These are phyloP conservation scores for Scheffersomyces insectosa DNA, from an alignment of 1,139 yeast species.

Conservation along the genomic window DNA sequence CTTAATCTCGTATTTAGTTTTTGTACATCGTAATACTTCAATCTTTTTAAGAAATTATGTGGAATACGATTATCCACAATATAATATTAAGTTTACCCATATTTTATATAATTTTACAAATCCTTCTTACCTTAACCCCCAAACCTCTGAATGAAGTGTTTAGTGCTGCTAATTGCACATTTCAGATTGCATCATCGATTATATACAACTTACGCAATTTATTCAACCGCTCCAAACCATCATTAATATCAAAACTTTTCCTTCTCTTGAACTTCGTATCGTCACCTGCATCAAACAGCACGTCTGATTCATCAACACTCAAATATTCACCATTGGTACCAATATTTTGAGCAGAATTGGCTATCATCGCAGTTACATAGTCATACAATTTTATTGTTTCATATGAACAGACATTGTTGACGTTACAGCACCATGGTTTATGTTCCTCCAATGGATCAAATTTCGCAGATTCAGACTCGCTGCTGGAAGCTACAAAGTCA, in stretches of 20 bases:
- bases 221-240: conserved; percentile 33
- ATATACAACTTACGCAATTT: conserved; percentile 38
- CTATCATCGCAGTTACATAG: conserved; percentile 28
- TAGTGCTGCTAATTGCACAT: no score
- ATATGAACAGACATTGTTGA: conserved; percentile 14
- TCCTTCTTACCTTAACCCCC: no score
- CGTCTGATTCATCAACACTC: conserved; percentile 11
- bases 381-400: conserved; percentile 9
- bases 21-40: no score
- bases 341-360: conserved; percentile 20
- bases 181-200: conserved; percentile 16
- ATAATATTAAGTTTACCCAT: no score
- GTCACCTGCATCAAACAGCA: conserved; percentile 13
- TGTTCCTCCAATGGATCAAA: conserved; percentile 32
- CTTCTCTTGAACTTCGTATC: conserved; percentile 16
- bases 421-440: conserved; percentile 38
- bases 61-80: no score
- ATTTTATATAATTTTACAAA: no score
- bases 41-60: no score
- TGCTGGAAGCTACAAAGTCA: conserved; percentile 13
- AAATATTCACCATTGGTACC: conserved; percentile 30
- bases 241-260: conserved; percentile 30
- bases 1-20: no score
- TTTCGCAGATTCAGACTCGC: conserved; percentile 12
- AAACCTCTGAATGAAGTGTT: no score